Percentiles rank a stretch among this genome's conserved stretches.
phyloP scores from a whole-genome alignment of 2,329 filamentous ascomycete genomes.

The Colletotrichum sojae region DNA sequence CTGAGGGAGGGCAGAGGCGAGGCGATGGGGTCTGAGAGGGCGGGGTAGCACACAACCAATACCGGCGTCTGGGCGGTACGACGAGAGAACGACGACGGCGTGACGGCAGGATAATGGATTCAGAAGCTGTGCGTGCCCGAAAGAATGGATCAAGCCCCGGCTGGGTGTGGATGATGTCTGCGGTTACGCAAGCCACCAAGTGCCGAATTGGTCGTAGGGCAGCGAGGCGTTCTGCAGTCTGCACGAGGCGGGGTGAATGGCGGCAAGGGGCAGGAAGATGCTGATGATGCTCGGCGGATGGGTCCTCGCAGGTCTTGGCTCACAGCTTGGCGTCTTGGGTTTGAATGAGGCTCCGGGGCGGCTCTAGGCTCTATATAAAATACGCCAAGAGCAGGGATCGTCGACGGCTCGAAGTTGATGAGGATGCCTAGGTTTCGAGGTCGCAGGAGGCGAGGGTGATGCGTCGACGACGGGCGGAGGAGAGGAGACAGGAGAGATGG shows the following conservation, averaged over 20 bases:
- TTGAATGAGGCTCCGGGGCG: conserved; percentile 14
- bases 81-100: background rate
- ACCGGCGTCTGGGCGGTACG: conserved; percentile 6
- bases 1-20: background rate
- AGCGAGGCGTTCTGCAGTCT: background rate
- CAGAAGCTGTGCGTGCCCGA: conserved; percentile 19
- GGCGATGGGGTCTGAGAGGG: background rate
- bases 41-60: conserved; percentile 3
- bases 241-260: background rate
- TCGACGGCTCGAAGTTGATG: background rate
- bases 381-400: conserved; percentile 18
- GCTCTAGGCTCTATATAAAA: conserved; percentile 33
- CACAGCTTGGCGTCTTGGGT: conserved; percentile 39
- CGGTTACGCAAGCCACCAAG: background rate
- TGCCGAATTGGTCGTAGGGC: conserved; percentile 20
- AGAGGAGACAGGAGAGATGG: background rate
- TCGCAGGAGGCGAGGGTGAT: conserved; percentile 1
- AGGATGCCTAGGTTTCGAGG: background rate
- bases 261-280: background rate
- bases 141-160: conserved; percentile 4
- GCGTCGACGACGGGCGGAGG: conserved; percentile 7
- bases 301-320: conserved; percentile 33
- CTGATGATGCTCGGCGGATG: conserved; percentile 8
- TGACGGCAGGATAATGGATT: background rate
- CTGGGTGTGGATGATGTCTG: background rate